phyloP scores from a whole-genome alignment of 2,329 filamentous ascomycete species.

The Colletotrichum chrysophilum region DNA sequence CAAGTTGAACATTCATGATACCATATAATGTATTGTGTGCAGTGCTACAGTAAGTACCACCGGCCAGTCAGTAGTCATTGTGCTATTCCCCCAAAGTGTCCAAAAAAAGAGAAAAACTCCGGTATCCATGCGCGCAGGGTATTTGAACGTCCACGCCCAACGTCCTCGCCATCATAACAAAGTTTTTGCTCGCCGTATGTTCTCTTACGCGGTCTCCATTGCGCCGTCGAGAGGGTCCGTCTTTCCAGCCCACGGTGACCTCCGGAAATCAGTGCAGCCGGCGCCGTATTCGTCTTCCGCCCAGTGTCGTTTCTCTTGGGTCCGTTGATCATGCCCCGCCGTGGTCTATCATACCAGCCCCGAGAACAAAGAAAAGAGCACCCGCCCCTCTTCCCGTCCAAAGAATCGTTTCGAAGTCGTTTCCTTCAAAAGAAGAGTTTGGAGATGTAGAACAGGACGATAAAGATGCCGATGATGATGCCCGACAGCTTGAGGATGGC shows the following conservation, averaged over 20 bases:
- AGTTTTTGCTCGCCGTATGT: not conserved
- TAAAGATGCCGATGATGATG: slow-evolving; percentile 75
- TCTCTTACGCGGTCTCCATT: not conserved
- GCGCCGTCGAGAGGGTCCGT: not conserved
- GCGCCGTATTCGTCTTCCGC: not conserved
- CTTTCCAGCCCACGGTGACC: not conserved
- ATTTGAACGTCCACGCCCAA: slow-evolving; percentile 15
- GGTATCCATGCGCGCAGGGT: slow-evolving; percentile 17
- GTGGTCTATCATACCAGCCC: not conserved
- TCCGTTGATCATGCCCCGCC: not conserved
- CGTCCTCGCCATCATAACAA: not conserved
- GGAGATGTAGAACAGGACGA: slow-evolving; percentile 78
- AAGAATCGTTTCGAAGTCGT: not conserved
- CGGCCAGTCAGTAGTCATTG: not conserved
- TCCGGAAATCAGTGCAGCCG: not conserved
- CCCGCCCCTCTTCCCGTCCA: not conserved
- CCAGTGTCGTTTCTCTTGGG: not conserved
- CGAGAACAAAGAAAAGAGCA: not conserved
- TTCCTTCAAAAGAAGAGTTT: slow-evolving; percentile 64
- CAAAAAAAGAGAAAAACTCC: slow-evolving; percentile 2
- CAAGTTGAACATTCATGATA: not conserved
- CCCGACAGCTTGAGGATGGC: slow-evolving; percentile 89
- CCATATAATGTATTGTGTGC: not conserved
- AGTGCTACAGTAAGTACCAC: not conserved
- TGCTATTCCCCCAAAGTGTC: not conserved